Base-by-base conservation (phyloP, 2,329 filamentous ascomycete genomes). In the Lachnellula suecica region DNA sequence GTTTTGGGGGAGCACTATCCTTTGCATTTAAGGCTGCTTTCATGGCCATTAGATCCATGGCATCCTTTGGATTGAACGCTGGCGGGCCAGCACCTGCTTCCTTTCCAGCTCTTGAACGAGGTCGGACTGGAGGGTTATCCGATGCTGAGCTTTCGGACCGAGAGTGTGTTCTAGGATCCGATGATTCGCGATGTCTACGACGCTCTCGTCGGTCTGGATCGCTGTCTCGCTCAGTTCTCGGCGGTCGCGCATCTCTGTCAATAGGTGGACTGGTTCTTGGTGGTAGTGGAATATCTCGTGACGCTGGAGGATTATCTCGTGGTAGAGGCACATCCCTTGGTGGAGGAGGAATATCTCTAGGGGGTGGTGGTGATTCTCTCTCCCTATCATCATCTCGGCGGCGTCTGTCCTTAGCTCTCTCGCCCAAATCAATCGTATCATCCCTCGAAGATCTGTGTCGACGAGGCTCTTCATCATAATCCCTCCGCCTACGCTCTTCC, bases 21-120 rank as follows among this genome's bases (percentile, higher is more conserved):
- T 66, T 58, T 5, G 56, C 52, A 22, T 61, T 63, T 25, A 69
- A 51, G 5, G 61, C 63, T 37, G 65, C 64, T 43, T 67, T 66
- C 22, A 69, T 34, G 1, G 65, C 66, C 35, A 60, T 64, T 15
- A 69, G 43, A 49, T 68, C 67, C 60, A 64, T 63, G 0, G 66
- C 63, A 45, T 69, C 63, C 47, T 65, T 66, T 1, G 66, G 66
- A 38, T 69, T 67, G 45, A 68, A 69, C 22, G 62, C 51, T 29
- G 57, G 56, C 17, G 59, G 52, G 23, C 49, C 49, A 35, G 52
- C 47, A 43, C 52, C 58, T 29, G 62, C 59, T 11, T 61, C 59
- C 44, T 58, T 57, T 44, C 56, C 45, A 17, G 20, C 20, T 40
- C 20, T 40, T 9, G 51, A 50, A 19, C 53, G 54, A 38, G 49